phyloP scores from a whole-genome alignment of 78 protist genomes.

The Capsaspora owczarzaki region DNA sequence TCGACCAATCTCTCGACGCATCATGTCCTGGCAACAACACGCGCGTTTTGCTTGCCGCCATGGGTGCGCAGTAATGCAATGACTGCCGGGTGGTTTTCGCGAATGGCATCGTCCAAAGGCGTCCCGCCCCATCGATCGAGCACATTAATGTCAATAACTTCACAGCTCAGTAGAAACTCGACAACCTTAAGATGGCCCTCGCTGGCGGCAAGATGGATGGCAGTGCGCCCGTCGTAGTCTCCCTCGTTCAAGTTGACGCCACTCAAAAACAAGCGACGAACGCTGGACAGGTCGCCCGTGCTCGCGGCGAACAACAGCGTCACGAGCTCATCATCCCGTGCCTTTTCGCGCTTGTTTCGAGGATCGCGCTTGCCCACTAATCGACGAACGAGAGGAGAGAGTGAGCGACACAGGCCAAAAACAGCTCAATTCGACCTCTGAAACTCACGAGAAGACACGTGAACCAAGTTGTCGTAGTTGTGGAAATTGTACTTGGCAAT shows the following conservation, averaged over 20 bases:
- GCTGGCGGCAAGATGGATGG: constrained; percentile 64
- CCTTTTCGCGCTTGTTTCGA: not conserved
- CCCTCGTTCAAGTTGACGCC: constrained; percentile 20
- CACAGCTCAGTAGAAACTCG: constrained; percentile 9
- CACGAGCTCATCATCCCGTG: not conserved
- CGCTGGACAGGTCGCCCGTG: not conserved
- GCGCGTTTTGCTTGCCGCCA: too few species aligned
- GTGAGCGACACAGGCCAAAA: not conserved
- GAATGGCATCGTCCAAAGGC: constrained; percentile 55
- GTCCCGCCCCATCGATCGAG: constrained; percentile 61
- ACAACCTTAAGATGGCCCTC: constrained; percentile 54
- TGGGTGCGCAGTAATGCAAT: too few species aligned
- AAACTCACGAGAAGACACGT: not conserved
- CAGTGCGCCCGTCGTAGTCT: constrained; percentile 61
- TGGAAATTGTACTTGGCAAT: not conserved
- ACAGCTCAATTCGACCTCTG: not conserved
- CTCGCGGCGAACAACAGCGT: not conserved
- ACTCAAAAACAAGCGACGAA: too few species aligned
- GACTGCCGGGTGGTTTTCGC: too few species aligned
- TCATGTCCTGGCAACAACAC: too few species aligned
- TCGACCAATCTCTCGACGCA: too few species aligned
- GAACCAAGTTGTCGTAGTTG: not conserved
- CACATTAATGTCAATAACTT: constrained; percentile 17
- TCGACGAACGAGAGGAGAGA: not conserved
- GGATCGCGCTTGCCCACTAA: not conserved